A percentile compares a stretch with the other conserved stretches of the same genome.
Evolutionary conservation across 768 basidiomycete species (phyloP).

Genomic region (Symmetrospora coprosmae): DNA sequence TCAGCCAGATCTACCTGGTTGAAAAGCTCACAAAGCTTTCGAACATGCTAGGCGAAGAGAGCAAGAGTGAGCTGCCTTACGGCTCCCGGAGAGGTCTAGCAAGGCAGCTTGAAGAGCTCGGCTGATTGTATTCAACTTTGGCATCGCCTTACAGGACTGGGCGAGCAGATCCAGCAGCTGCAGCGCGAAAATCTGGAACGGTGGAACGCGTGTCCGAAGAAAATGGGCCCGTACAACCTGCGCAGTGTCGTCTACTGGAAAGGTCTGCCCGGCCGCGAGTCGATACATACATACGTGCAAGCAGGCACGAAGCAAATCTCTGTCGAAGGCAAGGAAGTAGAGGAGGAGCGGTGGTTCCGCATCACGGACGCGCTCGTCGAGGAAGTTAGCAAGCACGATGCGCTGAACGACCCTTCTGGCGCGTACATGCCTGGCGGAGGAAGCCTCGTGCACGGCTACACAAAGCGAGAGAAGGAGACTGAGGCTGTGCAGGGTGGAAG

Average conservation of each 20-base stretch:
- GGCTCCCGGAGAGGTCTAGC: not conserved
- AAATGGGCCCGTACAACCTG: slow-evolving; percentile 2
- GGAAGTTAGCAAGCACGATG: slow-evolving; percentile 1
- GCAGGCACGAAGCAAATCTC: not conserved
- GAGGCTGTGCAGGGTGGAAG: no score
- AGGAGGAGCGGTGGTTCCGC: not conserved
- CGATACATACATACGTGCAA: not conserved
- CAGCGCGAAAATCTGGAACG: not conserved
- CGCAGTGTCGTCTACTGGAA: slow-evolving; percentile 4
- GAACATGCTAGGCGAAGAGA: not conserved
- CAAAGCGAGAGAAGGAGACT: not conserved
- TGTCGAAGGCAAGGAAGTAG: not conserved
- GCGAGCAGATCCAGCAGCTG: no score
- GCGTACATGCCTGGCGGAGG: slow-evolving; percentile 23
- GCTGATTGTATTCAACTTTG: no score
- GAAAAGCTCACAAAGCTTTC: not conserved
- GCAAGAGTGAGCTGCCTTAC: not conserved
- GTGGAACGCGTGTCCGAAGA: no score
- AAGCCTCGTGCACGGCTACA: slow-evolving; percentile 21
- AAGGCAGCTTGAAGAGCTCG: not conserved
- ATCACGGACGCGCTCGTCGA: not conserved
- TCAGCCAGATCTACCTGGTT: not conserved
- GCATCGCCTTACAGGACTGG: no score
- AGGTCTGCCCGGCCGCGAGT: slow-evolving; percentile 8
- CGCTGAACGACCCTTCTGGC: slow-evolving; percentile 21